Percentiles rank a stretch among this genome's conserved stretches.
Evolutionary conservation across 2,329 filamentous ascomycete genomes (phyloP).

Genomic region (Aspergillus viridinutans): DNA sequence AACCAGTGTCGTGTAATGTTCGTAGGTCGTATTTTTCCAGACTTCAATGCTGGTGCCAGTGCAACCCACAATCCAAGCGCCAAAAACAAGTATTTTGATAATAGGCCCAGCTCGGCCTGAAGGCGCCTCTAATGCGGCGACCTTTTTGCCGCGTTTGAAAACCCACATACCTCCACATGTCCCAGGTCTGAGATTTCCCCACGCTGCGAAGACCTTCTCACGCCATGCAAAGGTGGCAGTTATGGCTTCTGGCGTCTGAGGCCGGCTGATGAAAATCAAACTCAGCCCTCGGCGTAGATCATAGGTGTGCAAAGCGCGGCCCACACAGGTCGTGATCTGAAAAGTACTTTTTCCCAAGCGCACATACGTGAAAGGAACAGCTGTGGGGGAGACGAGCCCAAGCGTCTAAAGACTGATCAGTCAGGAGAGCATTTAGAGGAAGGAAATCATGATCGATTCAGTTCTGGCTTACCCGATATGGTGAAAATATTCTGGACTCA

Average conservation of each 20-base stretch:
- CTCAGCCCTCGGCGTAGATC: constrained; percentile 86
- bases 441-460: background rate
- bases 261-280: constrained; percentile 86
- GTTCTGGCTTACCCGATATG: constrained; percentile 66
- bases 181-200: constrained; percentile 58
- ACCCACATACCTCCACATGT: constrained; percentile 70
- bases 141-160: constrained; percentile 84
- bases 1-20: constrained; percentile 83
- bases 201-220: constrained; percentile 81
- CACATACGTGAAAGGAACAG: constrained; percentile 82
- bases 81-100: constrained; percentile 74
- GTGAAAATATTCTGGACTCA: constrained; percentile 82
- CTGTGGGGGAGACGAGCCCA: constrained; percentile 85
- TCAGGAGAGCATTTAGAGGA: constrained; percentile 1
- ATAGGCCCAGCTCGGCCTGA: constrained; percentile 63
- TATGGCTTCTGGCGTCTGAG: constrained; percentile 79
- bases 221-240: constrained; percentile 87
- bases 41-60: constrained; percentile 74
- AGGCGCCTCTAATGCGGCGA: constrained; percentile 69
- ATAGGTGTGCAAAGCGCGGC: constrained; percentile 88
- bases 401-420: constrained; percentile 61
- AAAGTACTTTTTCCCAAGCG: constrained; percentile 92
- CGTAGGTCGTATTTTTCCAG: constrained; percentile 77
- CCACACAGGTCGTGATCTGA: constrained; percentile 94
- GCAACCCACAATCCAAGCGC: constrained; percentile 84